phyloP scores from a whole-genome alignment of 2,329 filamentous ascomycete genomes.

The Microsporum ferrugineum region DNA sequence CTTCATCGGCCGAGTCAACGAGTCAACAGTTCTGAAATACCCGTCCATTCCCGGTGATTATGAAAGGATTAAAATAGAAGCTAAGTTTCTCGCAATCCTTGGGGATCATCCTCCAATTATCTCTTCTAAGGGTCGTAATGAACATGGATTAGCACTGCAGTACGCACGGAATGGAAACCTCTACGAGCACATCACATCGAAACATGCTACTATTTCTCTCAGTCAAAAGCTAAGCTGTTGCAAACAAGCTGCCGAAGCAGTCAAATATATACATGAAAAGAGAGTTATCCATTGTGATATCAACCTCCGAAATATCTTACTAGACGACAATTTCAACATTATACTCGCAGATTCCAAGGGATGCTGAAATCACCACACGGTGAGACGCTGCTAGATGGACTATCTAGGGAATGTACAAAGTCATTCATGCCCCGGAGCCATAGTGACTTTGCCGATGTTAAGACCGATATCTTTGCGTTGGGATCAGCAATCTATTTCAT shows the following conservation, averaged over 20 bases:
- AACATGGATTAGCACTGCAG: constrained; percentile 1
- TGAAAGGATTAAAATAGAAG: constrained; percentile 1
- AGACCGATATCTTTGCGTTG: constrained; percentile 2
- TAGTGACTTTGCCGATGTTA: neutral
- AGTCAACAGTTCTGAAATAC: constrained; percentile 4
- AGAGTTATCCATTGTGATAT: constrained; percentile 9
- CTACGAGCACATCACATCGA: neutral
- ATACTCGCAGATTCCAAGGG: constrained; percentile 4
- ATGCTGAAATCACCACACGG: neutral
- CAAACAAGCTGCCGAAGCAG: constrained; percentile 8
- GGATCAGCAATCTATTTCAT: constrained; percentile 4
- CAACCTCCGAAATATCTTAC: constrained; percentile 5
- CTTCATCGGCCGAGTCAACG: neutral
- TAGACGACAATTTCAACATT: constrained; percentile 6
- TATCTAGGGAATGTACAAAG: constrained; percentile 4
- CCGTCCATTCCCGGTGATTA: neutral
- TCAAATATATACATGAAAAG: constrained; percentile 8
- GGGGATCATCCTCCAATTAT: constrained; percentile 3
- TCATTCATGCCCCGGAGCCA: constrained; percentile 3
- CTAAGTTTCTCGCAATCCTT: neutral
- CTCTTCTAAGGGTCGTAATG: neutral
- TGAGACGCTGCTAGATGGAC: constrained; percentile 1
- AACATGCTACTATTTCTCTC: neutral
- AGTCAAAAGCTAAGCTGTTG: neutral
- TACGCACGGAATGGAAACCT: neutral